Percentiles rank a stretch among this genome's conserved stretches.
Evolutionary conservation across 2,329 filamentous ascomycete genomes (phyloP).

Genomic region (Ophiostoma angusticollis): DNA sequence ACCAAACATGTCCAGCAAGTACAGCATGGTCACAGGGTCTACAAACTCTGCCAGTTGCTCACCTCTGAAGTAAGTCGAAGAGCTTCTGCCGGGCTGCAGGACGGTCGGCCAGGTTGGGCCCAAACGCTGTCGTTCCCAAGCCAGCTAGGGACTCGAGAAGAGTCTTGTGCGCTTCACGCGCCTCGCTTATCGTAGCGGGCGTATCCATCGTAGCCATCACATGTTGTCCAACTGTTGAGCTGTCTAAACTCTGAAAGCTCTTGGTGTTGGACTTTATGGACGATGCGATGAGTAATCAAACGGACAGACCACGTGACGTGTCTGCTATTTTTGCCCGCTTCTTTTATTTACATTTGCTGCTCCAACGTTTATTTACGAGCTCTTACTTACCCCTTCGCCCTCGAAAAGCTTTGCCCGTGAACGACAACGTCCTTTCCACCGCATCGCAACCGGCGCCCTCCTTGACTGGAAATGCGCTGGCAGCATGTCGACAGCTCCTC

Average conservation of each 20-base stretch:
- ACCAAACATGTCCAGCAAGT: no score
- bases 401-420: no score
- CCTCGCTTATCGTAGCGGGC: conserved; percentile 1
- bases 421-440: no score
- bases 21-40: no score
- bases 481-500: conserved; percentile 34
- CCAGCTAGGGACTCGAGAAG: conserved; percentile 24
- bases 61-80: conserved; percentile 37
- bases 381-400: no score
- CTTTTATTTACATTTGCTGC: background rate
- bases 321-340: no score
- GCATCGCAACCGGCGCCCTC: background rate
- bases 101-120: conserved; percentile 24
- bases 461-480: conserved; percentile 28
- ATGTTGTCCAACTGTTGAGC: background rate
- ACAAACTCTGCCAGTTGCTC: conserved; percentile 16
- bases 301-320: no score
- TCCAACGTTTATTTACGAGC: no score
- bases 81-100: conserved; percentile 26
- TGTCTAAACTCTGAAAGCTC: no score
- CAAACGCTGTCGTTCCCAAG: conserved; percentile 36
- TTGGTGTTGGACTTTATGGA: no score
- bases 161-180: background rate
- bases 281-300: background rate
- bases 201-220: conserved; percentile 8